Evolutionary conservation across 2,329 filamentous ascomycete genomes (phyloP).

Genomic region (Neofusicoccum umdonicola): DNA sequence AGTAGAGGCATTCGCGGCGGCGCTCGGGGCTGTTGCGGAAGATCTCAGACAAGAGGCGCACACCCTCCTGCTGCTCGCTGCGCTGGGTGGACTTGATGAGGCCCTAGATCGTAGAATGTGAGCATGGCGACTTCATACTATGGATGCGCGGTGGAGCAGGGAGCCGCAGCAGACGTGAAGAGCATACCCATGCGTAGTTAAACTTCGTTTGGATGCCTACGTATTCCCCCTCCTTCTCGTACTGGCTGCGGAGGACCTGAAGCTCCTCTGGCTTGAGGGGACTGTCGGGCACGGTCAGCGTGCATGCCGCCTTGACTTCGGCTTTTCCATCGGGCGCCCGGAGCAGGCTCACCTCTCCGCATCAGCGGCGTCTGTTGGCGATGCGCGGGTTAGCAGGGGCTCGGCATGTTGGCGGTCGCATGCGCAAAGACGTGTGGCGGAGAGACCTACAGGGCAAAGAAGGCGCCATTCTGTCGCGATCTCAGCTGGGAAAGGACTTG

Average conservation of each 20-base stretch:
- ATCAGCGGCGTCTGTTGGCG: constrained; percentile 80
- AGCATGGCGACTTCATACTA: not conserved
- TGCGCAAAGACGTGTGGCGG: not conserved
- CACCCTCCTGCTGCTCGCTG: constrained; percentile 87
- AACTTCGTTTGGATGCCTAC: constrained; percentile 98
- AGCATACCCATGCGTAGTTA: constrained; percentile 93
- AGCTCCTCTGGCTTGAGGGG: constrained; percentile 90
- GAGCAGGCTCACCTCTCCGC: constrained; percentile 74
- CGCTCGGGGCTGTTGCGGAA: constrained; percentile 92
- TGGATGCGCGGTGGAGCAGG: not conserved
- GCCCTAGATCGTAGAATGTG: constrained; percentile 55
- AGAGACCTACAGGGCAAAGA: constrained; percentile 12
- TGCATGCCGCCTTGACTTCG: not conserved
- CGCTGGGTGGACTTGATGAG: constrained; percentile 89
- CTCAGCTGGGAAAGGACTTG: not conserved
- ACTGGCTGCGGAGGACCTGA: constrained; percentile 87
- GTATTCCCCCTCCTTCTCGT: constrained; percentile 96
- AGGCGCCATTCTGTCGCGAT: constrained; percentile 8
- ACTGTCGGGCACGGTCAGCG: constrained; percentile 45
- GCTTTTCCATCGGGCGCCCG: not conserved
- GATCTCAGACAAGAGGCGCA: constrained; percentile 91
- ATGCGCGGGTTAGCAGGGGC: not conserved
- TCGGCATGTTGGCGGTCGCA: not conserved
- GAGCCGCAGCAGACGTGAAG: not conserved
- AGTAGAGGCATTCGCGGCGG: constrained; percentile 96